phyloP scores from a whole-genome alignment of 495 filamentous ascomycete species.

The Poronia punctata region DNA sequence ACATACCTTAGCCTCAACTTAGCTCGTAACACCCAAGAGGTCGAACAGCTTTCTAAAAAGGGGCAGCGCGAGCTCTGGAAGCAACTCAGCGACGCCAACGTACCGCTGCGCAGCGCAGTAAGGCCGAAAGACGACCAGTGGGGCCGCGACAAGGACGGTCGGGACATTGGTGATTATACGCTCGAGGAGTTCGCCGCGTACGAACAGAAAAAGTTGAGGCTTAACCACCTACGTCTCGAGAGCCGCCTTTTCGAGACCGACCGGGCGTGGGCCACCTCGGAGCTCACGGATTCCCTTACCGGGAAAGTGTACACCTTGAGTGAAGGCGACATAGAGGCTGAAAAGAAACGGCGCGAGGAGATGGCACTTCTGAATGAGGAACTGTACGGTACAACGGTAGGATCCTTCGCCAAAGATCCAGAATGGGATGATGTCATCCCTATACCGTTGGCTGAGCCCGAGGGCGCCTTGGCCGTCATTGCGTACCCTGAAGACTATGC shows the following conservation, averaged over 20 bases:
- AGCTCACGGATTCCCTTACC: conserved; percentile 4
- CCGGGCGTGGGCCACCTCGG: conserved; percentile 18
- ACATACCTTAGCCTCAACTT: conserved; percentile 27
- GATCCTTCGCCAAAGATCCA: conserved; percentile 58
- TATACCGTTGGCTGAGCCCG: conserved; percentile 76
- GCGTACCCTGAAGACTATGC: conserved; percentile 80
- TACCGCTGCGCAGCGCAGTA: conserved; percentile 31
- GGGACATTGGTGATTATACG: conserved; percentile 33
- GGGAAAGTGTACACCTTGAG: conserved; percentile 21
- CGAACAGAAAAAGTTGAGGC: conserved; percentile 17
- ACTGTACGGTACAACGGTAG: conserved; percentile 37
- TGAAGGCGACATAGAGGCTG: conserved; percentile 38
- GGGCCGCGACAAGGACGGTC: conserved; percentile 37
- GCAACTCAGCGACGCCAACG: conserved; percentile 34
- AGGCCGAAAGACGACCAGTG: conserved; percentile 25
- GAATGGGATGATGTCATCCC: conserved; percentile 80
- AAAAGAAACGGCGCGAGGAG: conserved; percentile 33
- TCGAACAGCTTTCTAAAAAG: conserved; percentile 30
- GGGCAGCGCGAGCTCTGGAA: conserved; percentile 45
- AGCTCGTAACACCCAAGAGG: conserved; percentile 23
- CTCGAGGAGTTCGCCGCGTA: conserved; percentile 30
- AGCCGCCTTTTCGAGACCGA: conserved; percentile 23
- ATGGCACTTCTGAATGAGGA: conserved; percentile 36
- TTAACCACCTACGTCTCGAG: conserved; percentile 23
- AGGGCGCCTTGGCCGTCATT: conserved; percentile 75